phyloP scores from a whole-genome alignment of 371 early-diverging fungal species.

The Aphelidium insulamus region DNA sequence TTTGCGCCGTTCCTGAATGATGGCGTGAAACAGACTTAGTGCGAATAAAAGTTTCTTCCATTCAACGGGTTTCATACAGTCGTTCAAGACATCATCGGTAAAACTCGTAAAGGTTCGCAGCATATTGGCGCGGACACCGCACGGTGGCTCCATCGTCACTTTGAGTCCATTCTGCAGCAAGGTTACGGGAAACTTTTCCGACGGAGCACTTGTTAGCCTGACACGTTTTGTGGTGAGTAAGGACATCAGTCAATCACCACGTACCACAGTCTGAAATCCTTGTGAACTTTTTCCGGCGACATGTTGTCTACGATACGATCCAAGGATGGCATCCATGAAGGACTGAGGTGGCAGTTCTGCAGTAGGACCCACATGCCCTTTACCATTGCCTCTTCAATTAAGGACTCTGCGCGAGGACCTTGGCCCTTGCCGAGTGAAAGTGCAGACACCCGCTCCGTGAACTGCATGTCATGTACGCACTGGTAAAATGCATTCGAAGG shows the following conservation, averaged over 20 bases:
- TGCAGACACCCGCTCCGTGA: constrained; percentile 20
- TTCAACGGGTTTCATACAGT: constrained; percentile 16
- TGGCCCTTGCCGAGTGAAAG: constrained; percentile 32
- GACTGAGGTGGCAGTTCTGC: constrained; percentile 30
- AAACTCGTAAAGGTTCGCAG: constrained; percentile 23
- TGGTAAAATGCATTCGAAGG: constrained; percentile 24
- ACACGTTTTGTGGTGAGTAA: too few relatives aligned
- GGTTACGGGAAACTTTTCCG: constrained; percentile 27
- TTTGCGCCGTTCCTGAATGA: constrained; percentile 29
- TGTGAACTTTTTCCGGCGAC: constrained; percentile 23
- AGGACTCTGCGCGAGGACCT: constrained; percentile 25
- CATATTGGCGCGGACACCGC: constrained; percentile 31
- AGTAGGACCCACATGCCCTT: constrained; percentile 26
- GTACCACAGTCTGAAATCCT: constrained; percentile 29
- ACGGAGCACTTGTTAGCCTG: constrained; percentile 28
- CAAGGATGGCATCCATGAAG: constrained; percentile 29
- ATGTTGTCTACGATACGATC: constrained; percentile 25
- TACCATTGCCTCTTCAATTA: constrained; percentile 27
- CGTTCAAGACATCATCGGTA: constrained; percentile 19
- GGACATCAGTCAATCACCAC: too few relatives aligned
- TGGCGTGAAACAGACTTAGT: constrained; percentile 26
- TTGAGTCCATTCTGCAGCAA: constrained; percentile 31
- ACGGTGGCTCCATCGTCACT: constrained; percentile 27
- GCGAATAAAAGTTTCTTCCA: constrained; percentile 27
- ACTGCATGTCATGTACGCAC: constrained; percentile 30